A percentile compares a stretch with the other conserved stretches of the same genome.
phyloP scores from a whole-genome alignment of 352 stramenopile species.

The Pythium brachiatum region DNA sequence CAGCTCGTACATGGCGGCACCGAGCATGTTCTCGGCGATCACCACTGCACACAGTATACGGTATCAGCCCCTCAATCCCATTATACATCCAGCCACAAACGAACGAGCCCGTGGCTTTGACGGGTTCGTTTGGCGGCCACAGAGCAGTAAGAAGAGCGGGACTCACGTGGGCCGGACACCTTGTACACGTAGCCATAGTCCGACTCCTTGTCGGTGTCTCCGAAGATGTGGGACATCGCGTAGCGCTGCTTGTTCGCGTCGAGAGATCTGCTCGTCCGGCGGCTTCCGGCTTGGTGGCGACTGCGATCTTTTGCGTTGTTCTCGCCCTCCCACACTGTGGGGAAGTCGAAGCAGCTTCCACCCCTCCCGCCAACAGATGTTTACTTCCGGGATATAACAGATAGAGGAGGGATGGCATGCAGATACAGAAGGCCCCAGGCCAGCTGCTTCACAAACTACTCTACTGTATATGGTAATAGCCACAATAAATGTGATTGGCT shows the following conservation, averaged over 20 bases:
- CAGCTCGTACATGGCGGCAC: slow-evolving; percentile 97
- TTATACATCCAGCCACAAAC: background rate
- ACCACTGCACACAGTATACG: slow-evolving; percentile 76
- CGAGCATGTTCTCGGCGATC: slow-evolving; percentile 99
- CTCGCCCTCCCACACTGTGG: slow-evolving; percentile 3
- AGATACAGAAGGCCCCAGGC: background rate
- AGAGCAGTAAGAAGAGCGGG: background rate
- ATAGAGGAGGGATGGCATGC: slow-evolving; percentile 13
- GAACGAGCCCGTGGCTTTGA: background rate
- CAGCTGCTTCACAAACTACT: background rate
- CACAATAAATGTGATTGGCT: background rate
- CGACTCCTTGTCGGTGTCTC: slow-evolving; percentile 83
- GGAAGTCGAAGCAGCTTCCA: slow-evolving; percentile 21
- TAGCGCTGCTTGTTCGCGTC: background rate
- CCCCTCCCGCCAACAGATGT: background rate
- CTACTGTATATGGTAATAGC: slow-evolving; percentile 1
- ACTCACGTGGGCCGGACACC: slow-evolving; percentile 96
- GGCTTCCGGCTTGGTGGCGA: too few relatives aligned
- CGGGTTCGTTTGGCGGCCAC: background rate
- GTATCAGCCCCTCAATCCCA: background rate
- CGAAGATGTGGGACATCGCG: slow-evolving; percentile 82
- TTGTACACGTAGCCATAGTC: slow-evolving; percentile 99
- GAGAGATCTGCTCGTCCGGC: background rate
- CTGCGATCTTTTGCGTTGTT: slow-evolving; percentile 28
- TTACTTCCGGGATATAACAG: background rate